These are phyloP conservation scores for Phialemonium atrogriseum DNA, from an alignment of 2,329 filamentous ascomycete genomes.

Conservation along the genomic window DNA sequence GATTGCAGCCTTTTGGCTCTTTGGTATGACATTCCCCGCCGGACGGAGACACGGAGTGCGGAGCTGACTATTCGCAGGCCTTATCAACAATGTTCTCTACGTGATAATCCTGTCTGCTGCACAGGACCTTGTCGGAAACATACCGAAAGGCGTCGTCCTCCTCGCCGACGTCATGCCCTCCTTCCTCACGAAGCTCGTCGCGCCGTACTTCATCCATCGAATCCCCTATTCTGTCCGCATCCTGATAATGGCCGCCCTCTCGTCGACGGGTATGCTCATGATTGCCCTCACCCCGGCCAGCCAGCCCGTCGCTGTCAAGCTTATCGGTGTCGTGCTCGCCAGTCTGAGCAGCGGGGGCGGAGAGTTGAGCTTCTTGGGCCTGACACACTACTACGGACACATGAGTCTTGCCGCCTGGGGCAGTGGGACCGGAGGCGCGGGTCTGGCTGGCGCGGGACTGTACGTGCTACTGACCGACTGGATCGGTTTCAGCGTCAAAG, in stretches of 20 bases:
- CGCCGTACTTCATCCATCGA: conserved; percentile 87
- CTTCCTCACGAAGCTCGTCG: conserved; percentile 78
- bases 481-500: conserved; percentile 63
- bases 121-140: conserved; percentile 82
- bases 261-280: conserved; percentile 79
- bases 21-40: conserved; percentile 52
- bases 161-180: conserved; percentile 88
- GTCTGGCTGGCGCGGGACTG: conserved; percentile 75
- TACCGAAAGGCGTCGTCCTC: conserved; percentile 88
- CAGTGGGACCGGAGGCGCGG: conserved; percentile 83
- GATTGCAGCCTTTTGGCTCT: conserved; percentile 81
- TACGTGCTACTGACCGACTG: conserved; percentile 83
- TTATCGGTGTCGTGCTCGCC: conserved; percentile 75
- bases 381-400: conserved; percentile 89
- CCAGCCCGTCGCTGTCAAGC: conserved; percentile 61
- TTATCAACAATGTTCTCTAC: conserved; percentile 97
- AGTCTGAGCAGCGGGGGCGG: conserved; percentile 80
- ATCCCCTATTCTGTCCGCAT: conserved; percentile 75
- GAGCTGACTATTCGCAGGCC: conserved; percentile 38
- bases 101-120: conserved; percentile 94
- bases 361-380: conserved; percentile 80
- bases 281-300: conserved; percentile 69
- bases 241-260: conserved; percentile 64
- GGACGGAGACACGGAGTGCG: not conserved
- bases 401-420: conserved; percentile 87